Evolutionary conservation across 495 filamentous ascomycete species (phyloP).

Genomic region (Hyphodiscus hymeniophilus): DNA sequence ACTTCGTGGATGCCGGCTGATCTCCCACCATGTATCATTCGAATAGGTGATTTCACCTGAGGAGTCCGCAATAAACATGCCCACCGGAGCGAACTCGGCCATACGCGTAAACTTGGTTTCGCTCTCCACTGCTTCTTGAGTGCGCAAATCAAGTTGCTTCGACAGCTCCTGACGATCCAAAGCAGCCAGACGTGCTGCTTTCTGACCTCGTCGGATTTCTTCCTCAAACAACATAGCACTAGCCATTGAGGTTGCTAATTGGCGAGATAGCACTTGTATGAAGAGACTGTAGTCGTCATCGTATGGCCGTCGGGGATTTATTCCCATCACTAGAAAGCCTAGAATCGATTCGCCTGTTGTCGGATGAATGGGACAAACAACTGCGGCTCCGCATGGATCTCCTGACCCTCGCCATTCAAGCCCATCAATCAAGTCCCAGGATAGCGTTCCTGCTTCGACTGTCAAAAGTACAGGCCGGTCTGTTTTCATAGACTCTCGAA

Average conservation of each 20-base stretch:
- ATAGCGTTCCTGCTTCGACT: slow-evolving; percentile 41
- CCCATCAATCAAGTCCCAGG: slow-evolving; percentile 44
- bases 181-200: slow-evolving; percentile 56
- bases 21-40: slow-evolving; percentile 62
- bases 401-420: slow-evolving; percentile 57
- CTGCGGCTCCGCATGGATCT: slow-evolving; percentile 53
- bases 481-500: slow-evolving; percentile 58
- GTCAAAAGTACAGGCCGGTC: slow-evolving; percentile 50
- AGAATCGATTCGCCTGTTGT: slow-evolving; percentile 53
- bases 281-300: slow-evolving; percentile 65
- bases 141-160: slow-evolving; percentile 55
- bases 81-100: slow-evolving; percentile 65
- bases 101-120: slow-evolving; percentile 68
- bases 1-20: slow-evolving; percentile 47
- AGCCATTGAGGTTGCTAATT: slow-evolving; percentile 61
- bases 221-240: slow-evolving; percentile 68
- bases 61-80: slow-evolving; percentile 62
- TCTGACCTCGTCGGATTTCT: slow-evolving; percentile 59
- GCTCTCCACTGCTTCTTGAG: slow-evolving; percentile 58
- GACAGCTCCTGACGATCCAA: slow-evolving; percentile 58
- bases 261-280: slow-evolving; percentile 58
- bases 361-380: slow-evolving; percentile 62
- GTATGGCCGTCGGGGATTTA: slow-evolving; percentile 60
- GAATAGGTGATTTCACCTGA: slow-evolving; percentile 56
- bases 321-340: slow-evolving; percentile 60